phyloP scores from a whole-genome alignment of 1,284 basidiomycete species.

The Neonothopanus nambi region DNA sequence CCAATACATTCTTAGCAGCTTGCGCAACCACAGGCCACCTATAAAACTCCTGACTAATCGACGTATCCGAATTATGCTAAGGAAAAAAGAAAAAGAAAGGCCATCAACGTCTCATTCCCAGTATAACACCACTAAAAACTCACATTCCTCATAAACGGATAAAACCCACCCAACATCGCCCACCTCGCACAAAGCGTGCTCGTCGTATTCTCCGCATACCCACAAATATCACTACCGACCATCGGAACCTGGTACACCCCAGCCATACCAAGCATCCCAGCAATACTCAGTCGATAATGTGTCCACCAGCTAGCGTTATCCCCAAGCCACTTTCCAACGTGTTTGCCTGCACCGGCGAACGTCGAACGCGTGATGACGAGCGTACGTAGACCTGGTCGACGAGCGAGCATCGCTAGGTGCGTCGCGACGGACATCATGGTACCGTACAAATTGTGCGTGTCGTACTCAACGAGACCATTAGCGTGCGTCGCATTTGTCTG shows the following conservation, averaged over 20 bases:
- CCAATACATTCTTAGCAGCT: conserved; percentile 61
- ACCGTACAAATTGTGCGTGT: conserved; percentile 70
- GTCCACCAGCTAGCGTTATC: conserved; percentile 62
- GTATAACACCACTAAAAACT: conserved; percentile 24
- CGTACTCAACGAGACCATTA: conserved; percentile 66
- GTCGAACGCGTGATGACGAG: conserved; percentile 74
- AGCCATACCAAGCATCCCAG: conserved; percentile 64
- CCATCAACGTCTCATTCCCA: neutral
- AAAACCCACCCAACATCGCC: conserved; percentile 70
- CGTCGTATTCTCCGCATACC: conserved; percentile 59
- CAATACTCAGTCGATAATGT: conserved; percentile 59
- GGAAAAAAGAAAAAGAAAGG: too few relatives aligned
- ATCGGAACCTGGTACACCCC: conserved; percentile 66
- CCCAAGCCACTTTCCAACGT: conserved; percentile 72
- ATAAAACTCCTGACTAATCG: conserved; percentile 69
- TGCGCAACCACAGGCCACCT: conserved; percentile 57
- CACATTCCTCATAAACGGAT: conserved; percentile 72
- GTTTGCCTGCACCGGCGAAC: conserved; percentile 64
- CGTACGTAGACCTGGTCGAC: conserved; percentile 59
- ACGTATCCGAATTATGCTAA: conserved; percentile 57
- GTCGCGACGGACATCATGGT: conserved; percentile 71
- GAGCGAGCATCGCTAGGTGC: conserved; percentile 58
- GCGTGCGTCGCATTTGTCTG: conserved; percentile 58
- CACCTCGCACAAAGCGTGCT: conserved; percentile 66
- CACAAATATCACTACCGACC: conserved; percentile 71